phyloP scores from a whole-genome alignment of 345 rosid species.

The Eutrema japonicum region DNA sequence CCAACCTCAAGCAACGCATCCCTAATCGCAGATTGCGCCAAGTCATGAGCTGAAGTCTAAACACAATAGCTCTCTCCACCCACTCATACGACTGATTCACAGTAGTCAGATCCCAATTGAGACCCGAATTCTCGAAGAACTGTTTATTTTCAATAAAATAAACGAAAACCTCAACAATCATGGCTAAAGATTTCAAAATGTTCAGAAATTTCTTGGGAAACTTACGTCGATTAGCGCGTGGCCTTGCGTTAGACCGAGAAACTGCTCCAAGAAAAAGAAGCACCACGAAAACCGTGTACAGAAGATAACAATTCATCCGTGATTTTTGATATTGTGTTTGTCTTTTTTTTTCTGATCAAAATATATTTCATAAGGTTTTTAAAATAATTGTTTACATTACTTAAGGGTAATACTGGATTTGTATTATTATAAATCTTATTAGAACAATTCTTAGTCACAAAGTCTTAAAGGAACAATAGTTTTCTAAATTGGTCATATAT shows the following conservation, averaged over 20 bases:
- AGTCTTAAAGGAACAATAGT: too few relatives aligned
- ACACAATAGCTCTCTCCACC: slow-evolving; percentile 82
- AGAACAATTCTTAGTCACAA: too few relatives aligned
- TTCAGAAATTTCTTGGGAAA: slow-evolving; percentile 1
- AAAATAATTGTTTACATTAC: too few relatives aligned
- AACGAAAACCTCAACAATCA: neutral
- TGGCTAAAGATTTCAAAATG: neutral
- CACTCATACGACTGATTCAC: slow-evolving; percentile 85
- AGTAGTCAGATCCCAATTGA: slow-evolving; percentile 59
- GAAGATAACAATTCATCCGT: slow-evolving; percentile 23
- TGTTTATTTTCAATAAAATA: slow-evolving; percentile 32
- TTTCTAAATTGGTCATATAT: too few relatives aligned
- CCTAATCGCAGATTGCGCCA: slow-evolving; percentile 87
- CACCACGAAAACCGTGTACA: slow-evolving; percentile 45
- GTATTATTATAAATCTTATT: too few relatives aligned
- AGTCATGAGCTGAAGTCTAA: slow-evolving; percentile 69
- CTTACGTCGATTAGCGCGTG: slow-evolving; percentile 48
- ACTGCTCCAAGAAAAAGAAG: slow-evolving; percentile 38
- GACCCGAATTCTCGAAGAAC: slow-evolving; percentile 61
- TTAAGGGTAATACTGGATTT: too few relatives aligned
- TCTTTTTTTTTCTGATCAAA: too few relatives aligned
- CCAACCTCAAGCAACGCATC: slow-evolving; percentile 89
- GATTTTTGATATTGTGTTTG: too few relatives aligned
- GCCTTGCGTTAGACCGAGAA: slow-evolving; percentile 49
- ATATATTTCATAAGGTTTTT: too few relatives aligned